Evolutionary conservation across 495 filamentous ascomycete genomes (phyloP).

Genomic region (Entonaema liquescens): DNA sequence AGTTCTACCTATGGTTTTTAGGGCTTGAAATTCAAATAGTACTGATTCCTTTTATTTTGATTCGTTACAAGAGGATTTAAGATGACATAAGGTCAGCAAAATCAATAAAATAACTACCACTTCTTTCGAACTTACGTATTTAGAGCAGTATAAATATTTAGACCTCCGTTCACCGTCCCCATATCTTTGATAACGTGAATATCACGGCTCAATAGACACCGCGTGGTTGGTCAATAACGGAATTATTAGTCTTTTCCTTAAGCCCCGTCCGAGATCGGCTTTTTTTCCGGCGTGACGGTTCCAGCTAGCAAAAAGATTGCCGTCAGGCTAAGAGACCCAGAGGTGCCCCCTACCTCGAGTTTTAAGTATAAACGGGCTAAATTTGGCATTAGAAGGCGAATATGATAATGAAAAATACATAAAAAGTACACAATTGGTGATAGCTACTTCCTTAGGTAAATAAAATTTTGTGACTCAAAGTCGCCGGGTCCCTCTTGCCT

Average conservation of each 20-base stretch:
- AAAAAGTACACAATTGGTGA: constrained; percentile 6
- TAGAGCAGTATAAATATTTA: background rate
- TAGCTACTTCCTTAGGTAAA: constrained; percentile 4
- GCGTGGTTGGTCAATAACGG: constrained; percentile 24
- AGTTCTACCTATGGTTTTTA: background rate
- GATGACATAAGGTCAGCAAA: background rate
- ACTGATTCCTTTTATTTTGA: background rate
- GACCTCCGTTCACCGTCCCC: constrained; percentile 3
- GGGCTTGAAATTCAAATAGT: background rate
- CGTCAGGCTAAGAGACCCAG: constrained; percentile 17
- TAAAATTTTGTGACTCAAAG: constrained; percentile 33
- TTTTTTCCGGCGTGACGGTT: constrained; percentile 5
- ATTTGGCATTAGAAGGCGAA: constrained; percentile 23
- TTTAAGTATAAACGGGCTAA: background rate
- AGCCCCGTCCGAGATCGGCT: constrained; percentile 39
- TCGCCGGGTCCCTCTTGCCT: background rate
- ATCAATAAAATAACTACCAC: background rate
- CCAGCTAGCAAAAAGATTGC: constrained; percentile 10
- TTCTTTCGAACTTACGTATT: background rate
- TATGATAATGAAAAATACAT: constrained; percentile 13
- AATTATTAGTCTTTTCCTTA: background rate
- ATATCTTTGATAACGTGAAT: constrained; percentile 5
- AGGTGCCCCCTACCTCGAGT: background rate
- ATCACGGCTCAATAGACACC: constrained; percentile 18
- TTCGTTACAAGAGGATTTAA: background rate